phyloP scores from a whole-genome alignment of 345 rosid genomes.

The Gynandropsis gynandra region DNA sequence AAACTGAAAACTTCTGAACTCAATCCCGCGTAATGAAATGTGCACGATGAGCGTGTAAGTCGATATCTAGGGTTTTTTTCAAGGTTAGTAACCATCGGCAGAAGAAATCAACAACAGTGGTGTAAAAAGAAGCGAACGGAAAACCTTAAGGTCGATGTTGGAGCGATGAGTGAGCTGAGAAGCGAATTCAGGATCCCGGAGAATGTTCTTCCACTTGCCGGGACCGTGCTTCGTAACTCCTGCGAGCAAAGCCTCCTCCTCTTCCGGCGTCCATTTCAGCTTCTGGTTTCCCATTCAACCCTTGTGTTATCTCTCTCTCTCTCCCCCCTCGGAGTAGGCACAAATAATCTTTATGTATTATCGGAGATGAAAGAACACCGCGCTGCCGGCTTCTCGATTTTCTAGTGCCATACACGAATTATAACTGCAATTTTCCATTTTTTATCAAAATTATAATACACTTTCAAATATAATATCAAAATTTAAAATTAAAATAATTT shows the following conservation, averaged over 20 bases:
- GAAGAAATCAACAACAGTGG: not conserved
- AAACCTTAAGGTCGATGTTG: conserved; percentile 87
- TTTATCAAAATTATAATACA: too few species aligned
- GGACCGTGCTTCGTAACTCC: conserved; percentile 66
- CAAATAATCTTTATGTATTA: not conserved
- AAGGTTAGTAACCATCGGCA: not conserved
- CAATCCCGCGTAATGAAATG: too few species aligned
- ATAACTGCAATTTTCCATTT: too few species aligned
- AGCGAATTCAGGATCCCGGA: conserved; percentile 67
- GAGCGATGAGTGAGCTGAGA: conserved; percentile 56
- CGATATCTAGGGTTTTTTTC: not conserved
- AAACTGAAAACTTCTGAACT: too few species aligned
- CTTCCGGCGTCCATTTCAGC: conserved; percentile 71
- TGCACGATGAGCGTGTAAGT: not conserved
- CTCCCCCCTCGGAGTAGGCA: not conserved
- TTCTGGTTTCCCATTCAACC: conserved; percentile 71
- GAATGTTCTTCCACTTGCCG: conserved; percentile 86
- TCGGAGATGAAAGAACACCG: conserved; percentile 1
- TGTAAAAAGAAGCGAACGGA: not conserved
- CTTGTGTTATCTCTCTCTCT: not conserved
- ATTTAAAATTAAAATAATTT: too few species aligned
- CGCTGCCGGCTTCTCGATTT: conserved; percentile 17
- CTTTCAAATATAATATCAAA: too few species aligned
- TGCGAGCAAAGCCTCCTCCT: conserved; percentile 65
- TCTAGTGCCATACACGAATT: too few species aligned